Base-by-base conservation (phyloP, 2,329 filamentous ascomycete genomes). In the Fusarium verrucosum region DNA sequence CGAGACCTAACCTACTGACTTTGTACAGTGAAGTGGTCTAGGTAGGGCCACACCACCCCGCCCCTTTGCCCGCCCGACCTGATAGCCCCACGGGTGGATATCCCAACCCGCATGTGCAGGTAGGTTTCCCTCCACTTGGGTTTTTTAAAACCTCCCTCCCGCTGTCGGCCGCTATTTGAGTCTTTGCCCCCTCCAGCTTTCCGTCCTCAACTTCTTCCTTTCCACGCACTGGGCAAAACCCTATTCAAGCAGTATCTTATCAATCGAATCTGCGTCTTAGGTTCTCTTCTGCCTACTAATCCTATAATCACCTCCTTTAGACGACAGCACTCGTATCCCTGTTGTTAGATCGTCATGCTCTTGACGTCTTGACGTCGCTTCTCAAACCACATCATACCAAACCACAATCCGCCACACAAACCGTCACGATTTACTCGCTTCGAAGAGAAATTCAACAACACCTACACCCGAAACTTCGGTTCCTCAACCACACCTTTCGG, bases 91-190 rank as follows among this genome's bases (percentile, higher is more conserved):
- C 58, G 41, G n/a, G 37, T 59, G 43, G 38, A 45, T 35, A 62
- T 61, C 66, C 65, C 68, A 69, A 66, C 63, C 66, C 53, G 68
- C 58, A 62, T 64, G 42, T 33, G 19, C 33, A n/a, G n/a, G n/a
- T 43, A 46, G 43, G 28, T 36, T 47, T 23, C 64, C 58, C n/a
- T n/a, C n/a, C n/a, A n/a, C n/a, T n/a, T 55, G 58, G 44, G 59
- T 61, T 64, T 70, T 71, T 62, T 55, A 69, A 68, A 71, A 71
- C 66, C 66, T 70, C 69, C 66, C 66, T 70, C 69, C 64, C 69
- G 53, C 65, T 62, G 54, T 66, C 65, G 62, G 57, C 53, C 56
- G 46, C 46, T 62, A 62, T 68, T 65, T 65, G 60, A 68, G 41
- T 55, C 56, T 62, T 65, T 58, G 44, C 52, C 58, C 65, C 65